Percentiles rank a stretch among this genome's conserved stretches.
Conservation (phyloP, 148 eudicot genomes). For the Salicornia ramosissima region DNA sequence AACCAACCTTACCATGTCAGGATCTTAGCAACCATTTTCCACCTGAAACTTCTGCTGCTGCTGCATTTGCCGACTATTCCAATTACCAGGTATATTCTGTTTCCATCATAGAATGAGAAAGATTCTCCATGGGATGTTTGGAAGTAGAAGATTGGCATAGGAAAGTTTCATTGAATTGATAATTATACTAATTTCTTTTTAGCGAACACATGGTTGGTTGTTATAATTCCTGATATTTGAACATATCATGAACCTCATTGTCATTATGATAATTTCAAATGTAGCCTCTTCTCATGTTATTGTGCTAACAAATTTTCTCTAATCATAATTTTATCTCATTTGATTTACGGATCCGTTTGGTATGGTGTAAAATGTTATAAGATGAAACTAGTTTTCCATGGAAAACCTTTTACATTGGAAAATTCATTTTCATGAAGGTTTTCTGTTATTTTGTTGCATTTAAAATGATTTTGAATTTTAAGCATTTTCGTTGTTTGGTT, state of each 20-base stretch:
- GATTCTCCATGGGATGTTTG: neutral
- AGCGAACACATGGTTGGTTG: neutral
- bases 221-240: neutral
- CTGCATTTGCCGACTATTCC: constrained; percentile 23
- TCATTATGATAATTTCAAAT: neutral
- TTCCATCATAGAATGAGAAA: neutral
- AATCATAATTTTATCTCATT: no score
- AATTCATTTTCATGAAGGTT: no score
- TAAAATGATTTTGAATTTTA: no score
- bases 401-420: no score
- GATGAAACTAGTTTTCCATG: no score
- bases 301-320: neutral
- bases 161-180: neutral
- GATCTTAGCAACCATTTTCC: constrained; percentile 18
- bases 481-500: no score
- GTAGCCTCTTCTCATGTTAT: no score
- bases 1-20: constrained; percentile 20
- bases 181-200: neutral
- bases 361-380: no score
- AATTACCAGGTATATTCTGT: constrained; percentile 25
- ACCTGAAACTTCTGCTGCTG: constrained; percentile 23
- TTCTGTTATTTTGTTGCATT: no score
- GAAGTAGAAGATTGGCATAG: neutral
- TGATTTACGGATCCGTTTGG: no score
- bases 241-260: no score